Base-by-base conservation (phyloP, 2,329 filamentous ascomycete genomes). In the Coniochaeta ligniaria region DNA sequence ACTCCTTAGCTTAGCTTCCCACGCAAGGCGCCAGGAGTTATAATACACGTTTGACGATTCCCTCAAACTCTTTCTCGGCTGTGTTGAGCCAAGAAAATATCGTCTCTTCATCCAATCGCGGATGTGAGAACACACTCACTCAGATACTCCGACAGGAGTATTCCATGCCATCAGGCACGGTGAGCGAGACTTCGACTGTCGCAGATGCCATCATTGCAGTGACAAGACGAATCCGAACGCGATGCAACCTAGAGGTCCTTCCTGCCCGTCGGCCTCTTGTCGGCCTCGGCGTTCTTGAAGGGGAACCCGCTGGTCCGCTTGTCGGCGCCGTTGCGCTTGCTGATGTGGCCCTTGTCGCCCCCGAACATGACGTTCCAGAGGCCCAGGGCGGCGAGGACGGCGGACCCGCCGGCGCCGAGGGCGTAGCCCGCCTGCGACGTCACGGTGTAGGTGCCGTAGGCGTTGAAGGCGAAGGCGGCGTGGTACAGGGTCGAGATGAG, bases 401-500 rank as follows among this genome's bases (percentile, higher is more conserved):
- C 77, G 65, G 81, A 87, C 22, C 81, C 84, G 1, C 82, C 66
- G 64, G 84, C 80, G 0, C 85, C 89, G 6, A 90, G 70, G 1
- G 81, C 74, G 69, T 87, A 90, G 0, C 80, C 83, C 12, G 81
- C 77, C 67, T 85, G 80, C 6, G 78, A 77, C 71, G 75, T 76
- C 59, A 76, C 74, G n/a, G 80, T 79, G 74, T 86, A 91, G 71
- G 86, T 82, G 57, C 80, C 80, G 74, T 93, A 95, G 68, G 83
- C 80, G 72, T 90, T 88, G 64, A 87, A 85, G 20, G 86, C 86
- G 5, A 79, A 78, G 0, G 78, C 68, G 20, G 79, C 75, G 72
- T 94, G 90, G 76, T 90, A 90, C 3, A 85, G 63, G 0, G 84
- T 83, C 1, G 89, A 89, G 16, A 92, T 74, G 43, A 87, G 78